Evolutionary conservation across 108 stramenopile genomes (phyloP), one percentile per base, ranked within the genome.

Genomic region (Skeletonema grethae): DNA sequence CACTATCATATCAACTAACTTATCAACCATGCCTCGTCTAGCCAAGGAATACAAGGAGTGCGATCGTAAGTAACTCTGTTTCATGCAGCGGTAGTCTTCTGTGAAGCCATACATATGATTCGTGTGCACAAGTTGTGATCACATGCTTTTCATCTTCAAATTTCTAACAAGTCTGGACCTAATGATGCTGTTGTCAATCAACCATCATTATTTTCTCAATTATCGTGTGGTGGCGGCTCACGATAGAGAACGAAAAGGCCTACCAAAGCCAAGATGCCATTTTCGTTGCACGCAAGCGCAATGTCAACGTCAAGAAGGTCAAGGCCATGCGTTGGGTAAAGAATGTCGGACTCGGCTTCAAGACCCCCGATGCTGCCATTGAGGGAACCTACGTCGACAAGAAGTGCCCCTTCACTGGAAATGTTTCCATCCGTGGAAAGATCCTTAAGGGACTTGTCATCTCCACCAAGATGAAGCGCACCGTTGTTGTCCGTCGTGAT

Each of bases 351-450:
- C 96, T 99, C 53, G 99, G 98, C 55, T 96, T 99, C 96, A 99
- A 99, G 91, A 99, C 98, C 60, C 99, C 99, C 55, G 95, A 90
- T 72, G 72, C 83, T 28, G 98, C 99, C 71, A 92, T 93, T 61
- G 94, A 97, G 84, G 97, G 95, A 59, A 97, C 71, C 84, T 99
- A 96, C 85, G 97, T 99, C 36, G 99, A 99, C 95, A 99, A 98
- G 90, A 99, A 99, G 94, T 99, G 98, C 94, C 99, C 99, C 82
- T 99, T 99, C 93, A 98, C 98, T 43, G 99, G 99, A 73, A 96
- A 99, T 80, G 99, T 98, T 32, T 93, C 95, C 70, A 97, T 97
- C 82, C 95, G 98, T 67, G 99, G 99, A 79, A 92, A 97, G 82
- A 98, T 99, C 70, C 82, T 97, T 35, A 96, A 97, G 93, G 99